Evolutionary conservation across 345 rosid species (phyloP).

Genomic region (Kernera saxatilis): DNA sequence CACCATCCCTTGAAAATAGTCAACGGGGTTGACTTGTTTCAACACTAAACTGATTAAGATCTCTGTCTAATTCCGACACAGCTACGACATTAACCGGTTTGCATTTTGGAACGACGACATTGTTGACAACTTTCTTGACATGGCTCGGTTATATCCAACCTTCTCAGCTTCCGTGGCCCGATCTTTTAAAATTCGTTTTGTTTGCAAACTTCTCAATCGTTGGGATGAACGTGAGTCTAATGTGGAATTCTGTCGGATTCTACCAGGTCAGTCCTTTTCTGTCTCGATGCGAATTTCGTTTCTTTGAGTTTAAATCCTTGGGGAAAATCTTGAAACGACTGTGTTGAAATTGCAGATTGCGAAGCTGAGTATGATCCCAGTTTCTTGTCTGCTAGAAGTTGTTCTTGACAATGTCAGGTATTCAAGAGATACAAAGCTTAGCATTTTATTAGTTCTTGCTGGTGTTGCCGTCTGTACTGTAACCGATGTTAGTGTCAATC

Average conservation of each 20-base stretch:
- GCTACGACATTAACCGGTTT: constrained; percentile 97
- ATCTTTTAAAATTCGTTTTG: constrained; percentile 75
- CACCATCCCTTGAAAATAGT: not conserved
- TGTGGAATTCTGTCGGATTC: constrained; percentile 99
- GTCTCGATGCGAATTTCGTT: not conserved
- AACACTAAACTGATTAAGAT: not conserved
- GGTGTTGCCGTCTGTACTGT: constrained; percentile 99
- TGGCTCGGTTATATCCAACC: constrained; percentile 87
- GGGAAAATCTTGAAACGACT: not conserved
- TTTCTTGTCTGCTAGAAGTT: constrained; percentile 90
- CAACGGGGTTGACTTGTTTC: constrained; percentile 23
- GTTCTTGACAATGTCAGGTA: constrained; percentile 86
- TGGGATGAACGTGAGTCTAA: constrained; percentile 98
- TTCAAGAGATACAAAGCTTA: constrained; percentile 96
- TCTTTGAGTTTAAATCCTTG: not conserved
- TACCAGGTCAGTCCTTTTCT: constrained; percentile 62
- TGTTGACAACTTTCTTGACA: constrained; percentile 62
- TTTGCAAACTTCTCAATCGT: constrained; percentile 97
- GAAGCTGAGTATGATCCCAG: constrained; percentile 97
- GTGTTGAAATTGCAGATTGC: constrained; percentile 60
- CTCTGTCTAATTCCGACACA: constrained; percentile 37
- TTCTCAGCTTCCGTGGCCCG: constrained; percentile 69
- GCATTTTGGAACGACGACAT: constrained; percentile 93
- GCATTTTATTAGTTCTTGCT: constrained; percentile 81
- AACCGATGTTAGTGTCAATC: constrained; percentile 94